Evolutionary conservation across 1,139 yeast genomes (phyloP), one percentile per base, ranked within the genome.

Genomic region (Suhomyces maxii): DNA sequence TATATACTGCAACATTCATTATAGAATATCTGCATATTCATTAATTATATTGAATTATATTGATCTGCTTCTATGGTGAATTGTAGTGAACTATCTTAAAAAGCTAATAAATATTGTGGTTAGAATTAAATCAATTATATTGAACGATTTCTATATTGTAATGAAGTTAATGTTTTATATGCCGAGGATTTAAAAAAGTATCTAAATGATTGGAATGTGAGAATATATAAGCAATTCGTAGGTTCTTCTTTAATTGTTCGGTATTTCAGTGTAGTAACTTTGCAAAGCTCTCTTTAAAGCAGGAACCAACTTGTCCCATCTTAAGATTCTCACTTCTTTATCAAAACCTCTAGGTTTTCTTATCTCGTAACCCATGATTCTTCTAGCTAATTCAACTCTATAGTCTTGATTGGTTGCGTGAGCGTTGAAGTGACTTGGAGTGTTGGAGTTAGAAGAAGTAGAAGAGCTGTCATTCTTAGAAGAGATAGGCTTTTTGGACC

Each of bases 291-390:
- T 73, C 58, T 69, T 73, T 49, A 83, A 67, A 32, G 87, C 86
- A 2, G 84, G 82, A 11, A 73, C 73, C 49, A 83, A 68, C 53
- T 76, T 80, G 45, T 77, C 81, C 87, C 87, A 83, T 48, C 77
- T 70, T 51, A 83, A 64, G 37, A 83, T 82, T 43, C 87, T 65
- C 30, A 83, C 86, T 54, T 82, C 86, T 61, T 82, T 83, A 57
- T 82, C 86, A 59, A 83, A 82, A 1, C 86, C 86, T 55, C 87
- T 69, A 33, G 87, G 88, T 56, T 80, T 81, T 56, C 87, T 71
- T 23, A 72, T 68, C 51, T 79, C 82, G 59, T 83, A 83, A n/a
- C 78, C 77, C 86, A 82, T 82, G 34, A 83, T 82, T 58, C 86
- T 69, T 52, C 79, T 79, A 5, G 86, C 86, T 51, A 83, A 68